Percentiles rank a stretch among this genome's conserved stretches.
Conservation (phyloP, 306 rosid species). For the Medicago lupulina region DNA sequence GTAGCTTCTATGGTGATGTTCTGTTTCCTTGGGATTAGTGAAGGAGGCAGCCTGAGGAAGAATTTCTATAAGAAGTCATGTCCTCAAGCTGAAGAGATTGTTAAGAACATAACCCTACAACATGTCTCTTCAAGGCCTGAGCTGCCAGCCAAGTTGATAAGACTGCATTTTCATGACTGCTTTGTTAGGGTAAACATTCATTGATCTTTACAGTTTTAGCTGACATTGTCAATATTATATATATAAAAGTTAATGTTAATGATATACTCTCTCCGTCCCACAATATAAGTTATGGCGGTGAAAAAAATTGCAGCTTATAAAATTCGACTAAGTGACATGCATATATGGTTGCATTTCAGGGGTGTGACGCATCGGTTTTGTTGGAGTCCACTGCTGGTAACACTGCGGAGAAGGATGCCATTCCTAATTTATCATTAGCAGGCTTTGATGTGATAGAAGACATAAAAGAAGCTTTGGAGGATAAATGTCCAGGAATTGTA, state of each 20-base stretch:
- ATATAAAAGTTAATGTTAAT: too few relatives aligned
- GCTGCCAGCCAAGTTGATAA: constrained; percentile 58
- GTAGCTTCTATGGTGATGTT: constrained; percentile 40
- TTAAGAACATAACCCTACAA: constrained; percentile 37
- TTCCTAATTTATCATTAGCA: constrained; percentile 51
- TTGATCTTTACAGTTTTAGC: not conserved
- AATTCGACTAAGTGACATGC: not conserved
- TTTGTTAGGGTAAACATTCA: constrained; percentile 57
- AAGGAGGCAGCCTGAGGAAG: constrained; percentile 53
- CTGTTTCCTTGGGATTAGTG: constrained; percentile 41
- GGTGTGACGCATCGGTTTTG: constrained; percentile 66
- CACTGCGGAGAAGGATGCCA: constrained; percentile 54
- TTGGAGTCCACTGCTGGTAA: constrained; percentile 53
- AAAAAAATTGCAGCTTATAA: too few relatives aligned
- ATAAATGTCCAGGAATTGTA: constrained; percentile 53
- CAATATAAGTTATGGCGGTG: too few relatives aligned
- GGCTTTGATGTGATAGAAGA: constrained; percentile 63
- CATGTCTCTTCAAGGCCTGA: constrained; percentile 48
- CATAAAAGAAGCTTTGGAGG: constrained; percentile 54
- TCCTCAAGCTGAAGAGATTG: constrained; percentile 54
- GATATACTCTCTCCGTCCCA: too few relatives aligned
- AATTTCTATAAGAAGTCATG: constrained; percentile 50
- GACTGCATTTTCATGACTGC: constrained; percentile 75
- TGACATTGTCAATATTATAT: not conserved
- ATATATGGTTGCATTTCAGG: constrained; percentile 44